Evolutionary conservation across 202 grass and related monocot species (phyloP).

Genomic region (Bolboschoenoplectus hybrid): DNA sequence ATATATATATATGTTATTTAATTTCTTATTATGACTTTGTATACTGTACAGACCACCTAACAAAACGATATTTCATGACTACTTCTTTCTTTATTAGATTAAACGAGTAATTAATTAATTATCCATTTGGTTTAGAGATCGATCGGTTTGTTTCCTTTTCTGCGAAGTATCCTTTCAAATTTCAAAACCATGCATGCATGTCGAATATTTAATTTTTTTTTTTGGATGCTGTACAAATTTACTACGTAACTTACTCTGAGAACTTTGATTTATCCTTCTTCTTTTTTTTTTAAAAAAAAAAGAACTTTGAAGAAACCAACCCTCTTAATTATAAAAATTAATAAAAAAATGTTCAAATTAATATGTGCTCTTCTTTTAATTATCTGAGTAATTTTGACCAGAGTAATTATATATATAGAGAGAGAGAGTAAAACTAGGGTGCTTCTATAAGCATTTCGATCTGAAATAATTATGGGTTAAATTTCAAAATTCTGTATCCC

Average conservation of each 20-base stretch:
- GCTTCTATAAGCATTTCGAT: too few species aligned
- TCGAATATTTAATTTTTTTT: neutral
- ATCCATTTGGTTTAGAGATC: neutral
- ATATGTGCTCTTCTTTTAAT: neutral
- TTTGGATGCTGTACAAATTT: neutral
- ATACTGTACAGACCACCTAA: slow-evolving; percentile 24
- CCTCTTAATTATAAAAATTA: too few species aligned
- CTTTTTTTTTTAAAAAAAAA: too few species aligned
- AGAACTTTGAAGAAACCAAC: too few species aligned
- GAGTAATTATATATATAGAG: neutral
- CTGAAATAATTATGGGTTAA: too few species aligned
- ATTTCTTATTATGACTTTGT: neutral
- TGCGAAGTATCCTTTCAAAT: slow-evolving; percentile 2
- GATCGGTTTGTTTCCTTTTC: neutral
- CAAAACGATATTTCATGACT: neutral
- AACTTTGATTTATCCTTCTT: neutral
- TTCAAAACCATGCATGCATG: neutral
- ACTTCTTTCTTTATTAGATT: neutral
- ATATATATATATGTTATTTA: neutral
- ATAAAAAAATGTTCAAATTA: neutral
- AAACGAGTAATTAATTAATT: neutral
- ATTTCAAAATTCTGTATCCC: too few species aligned
- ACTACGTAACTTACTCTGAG: neutral
- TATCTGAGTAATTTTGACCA: neutral
- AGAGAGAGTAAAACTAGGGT: too few species aligned